Percentiles rank a stretch among this genome's conserved stretches.
These are phyloP conservation scores for Exophiala oligosperma DNA, from an alignment of 2,329 filamentous ascomycete species.

Conservation along the genomic window DNA sequence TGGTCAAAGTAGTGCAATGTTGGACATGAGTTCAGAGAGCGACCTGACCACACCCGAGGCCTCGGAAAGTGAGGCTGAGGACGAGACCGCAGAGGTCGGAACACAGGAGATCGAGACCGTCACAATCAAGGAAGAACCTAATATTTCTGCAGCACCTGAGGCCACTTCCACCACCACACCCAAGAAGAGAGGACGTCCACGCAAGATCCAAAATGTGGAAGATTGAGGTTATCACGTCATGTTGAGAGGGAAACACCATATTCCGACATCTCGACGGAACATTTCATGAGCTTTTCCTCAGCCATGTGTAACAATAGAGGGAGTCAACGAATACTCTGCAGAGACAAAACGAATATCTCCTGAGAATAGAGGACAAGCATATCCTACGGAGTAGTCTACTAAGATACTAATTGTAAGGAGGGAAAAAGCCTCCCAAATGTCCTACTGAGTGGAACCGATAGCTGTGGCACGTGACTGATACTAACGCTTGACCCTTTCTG, in stretches of 20 bases:
- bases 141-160: neutral
- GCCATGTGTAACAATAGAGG: too few relatives aligned
- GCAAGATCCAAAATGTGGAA: constrained; percentile 4
- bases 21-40: constrained; percentile 24
- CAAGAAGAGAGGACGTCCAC: constrained; percentile 23
- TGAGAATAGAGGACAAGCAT: too few relatives aligned
- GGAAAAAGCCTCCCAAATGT: too few relatives aligned
- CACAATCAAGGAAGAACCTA: constrained; percentile 18
- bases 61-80: constrained; percentile 20
- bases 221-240: too few relatives aligned
- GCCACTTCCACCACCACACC: constrained; percentile 3
- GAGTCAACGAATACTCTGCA: too few relatives aligned
- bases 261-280: too few relatives aligned
- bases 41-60: constrained; percentile 23
- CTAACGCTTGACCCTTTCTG: neutral
- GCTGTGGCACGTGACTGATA: neutral
- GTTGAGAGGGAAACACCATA: too few relatives aligned
- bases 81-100: constrained; percentile 6
- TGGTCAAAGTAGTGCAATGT: constrained; percentile 1
- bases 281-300: too few relatives aligned
- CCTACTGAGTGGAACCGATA: neutral
- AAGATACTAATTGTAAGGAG: too few relatives aligned
- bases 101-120: neutral
- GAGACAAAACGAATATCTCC: too few relatives aligned
- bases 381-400: too few relatives aligned